Percentiles rank a stretch among this genome's conserved stretches.
Conservation (phyloP, 1,139 yeast species). For the Pichia sp. region DNA sequence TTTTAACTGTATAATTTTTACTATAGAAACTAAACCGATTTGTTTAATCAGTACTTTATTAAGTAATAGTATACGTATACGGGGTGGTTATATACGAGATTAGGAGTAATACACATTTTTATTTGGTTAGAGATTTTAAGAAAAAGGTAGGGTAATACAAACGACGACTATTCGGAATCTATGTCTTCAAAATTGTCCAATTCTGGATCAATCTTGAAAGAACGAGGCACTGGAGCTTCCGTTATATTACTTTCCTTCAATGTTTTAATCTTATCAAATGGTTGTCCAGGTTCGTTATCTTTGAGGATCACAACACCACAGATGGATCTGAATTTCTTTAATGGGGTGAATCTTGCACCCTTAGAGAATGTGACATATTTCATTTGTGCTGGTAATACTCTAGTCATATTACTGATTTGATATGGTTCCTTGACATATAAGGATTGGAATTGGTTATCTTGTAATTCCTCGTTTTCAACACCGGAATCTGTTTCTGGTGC, state of each 20-base stretch:
- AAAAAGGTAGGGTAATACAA: too few species aligned
- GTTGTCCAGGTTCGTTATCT: slow-evolving; percentile 68
- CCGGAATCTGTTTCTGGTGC: slow-evolving; percentile 25
- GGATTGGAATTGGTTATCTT: slow-evolving; percentile 26
- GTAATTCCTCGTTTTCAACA: slow-evolving; percentile 21
- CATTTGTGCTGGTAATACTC: slow-evolving; percentile 91
- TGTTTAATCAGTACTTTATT: not conserved
- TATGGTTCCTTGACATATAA: slow-evolving; percentile 53
- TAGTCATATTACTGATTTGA: slow-evolving; percentile 72
- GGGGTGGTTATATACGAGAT: too few species aligned
- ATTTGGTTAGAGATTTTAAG: too few species aligned
- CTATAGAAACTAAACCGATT: not conserved
- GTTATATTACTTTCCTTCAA: slow-evolving; percentile 78
- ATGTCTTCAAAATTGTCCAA: slow-evolving; percentile 23
- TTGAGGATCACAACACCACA: slow-evolving; percentile 80
- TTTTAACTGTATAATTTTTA: not conserved
- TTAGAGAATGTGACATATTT: slow-evolving; percentile 77
- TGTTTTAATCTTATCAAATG: slow-evolving; percentile 71
- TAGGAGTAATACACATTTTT: too few species aligned
- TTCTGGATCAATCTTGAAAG: slow-evolving; percentile 63
- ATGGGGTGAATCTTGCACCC: slow-evolving; percentile 78
- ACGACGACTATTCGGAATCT: slow-evolving; percentile 10
- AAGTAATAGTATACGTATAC: not conserved
- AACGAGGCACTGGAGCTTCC: slow-evolving; percentile 91
- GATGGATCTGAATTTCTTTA: slow-evolving; percentile 73